These are phyloP conservation scores for Chlorokybus atmophyticus DNA, from an alignment of 139 green algal genomes.

Conservation along the genomic window DNA sequence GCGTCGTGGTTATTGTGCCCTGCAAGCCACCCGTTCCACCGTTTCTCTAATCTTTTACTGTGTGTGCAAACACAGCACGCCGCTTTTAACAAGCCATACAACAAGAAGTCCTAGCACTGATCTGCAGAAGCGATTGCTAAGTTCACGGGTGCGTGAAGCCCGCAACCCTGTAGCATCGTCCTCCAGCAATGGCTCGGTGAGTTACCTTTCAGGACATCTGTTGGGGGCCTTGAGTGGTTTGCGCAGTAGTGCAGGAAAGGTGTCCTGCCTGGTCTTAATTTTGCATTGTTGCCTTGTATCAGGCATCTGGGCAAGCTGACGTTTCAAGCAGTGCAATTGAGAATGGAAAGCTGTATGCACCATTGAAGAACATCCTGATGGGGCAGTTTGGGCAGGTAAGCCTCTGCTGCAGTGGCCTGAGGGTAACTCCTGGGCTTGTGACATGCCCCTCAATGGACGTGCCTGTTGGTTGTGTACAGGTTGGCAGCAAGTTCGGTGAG, in stretches of 20 bases:
- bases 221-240: not conserved
- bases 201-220: not conserved
- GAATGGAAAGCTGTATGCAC: not conserved
- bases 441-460: not conserved
- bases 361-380: slow-evolving; percentile 1
- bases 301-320: not conserved
- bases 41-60: not conserved
- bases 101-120: not conserved
- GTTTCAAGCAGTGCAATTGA: not conserved
- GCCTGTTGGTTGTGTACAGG: not conserved
- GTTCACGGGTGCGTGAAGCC: too few species aligned
- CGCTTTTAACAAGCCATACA: not conserved
- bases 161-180: too few species aligned
- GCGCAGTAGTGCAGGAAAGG: not conserved
- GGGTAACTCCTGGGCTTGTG: not conserved
- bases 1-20: not conserved
- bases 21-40: not conserved
- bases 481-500: not conserved
- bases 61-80: too few species aligned
- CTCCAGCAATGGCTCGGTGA: too few species aligned
- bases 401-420: not conserved
- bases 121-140: too few species aligned
- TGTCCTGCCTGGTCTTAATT: not conserved
- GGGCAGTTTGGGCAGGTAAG: not conserved
- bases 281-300: not conserved